Conservation (phyloP, 345 rosid species). For the Barbarea vulgaris region DNA sequence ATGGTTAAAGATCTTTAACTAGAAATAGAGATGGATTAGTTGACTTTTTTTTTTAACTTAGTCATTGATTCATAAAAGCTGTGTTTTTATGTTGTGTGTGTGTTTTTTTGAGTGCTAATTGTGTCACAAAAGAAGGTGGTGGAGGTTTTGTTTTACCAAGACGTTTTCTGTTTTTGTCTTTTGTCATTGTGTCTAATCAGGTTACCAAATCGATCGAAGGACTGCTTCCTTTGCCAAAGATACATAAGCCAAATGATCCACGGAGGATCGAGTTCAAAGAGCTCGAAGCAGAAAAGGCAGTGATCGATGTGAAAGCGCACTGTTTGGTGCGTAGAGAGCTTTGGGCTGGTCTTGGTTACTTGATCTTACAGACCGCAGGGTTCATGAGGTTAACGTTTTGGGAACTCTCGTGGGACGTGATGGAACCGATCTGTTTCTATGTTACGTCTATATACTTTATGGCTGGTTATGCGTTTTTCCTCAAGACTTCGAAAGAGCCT, state of each 20-base stretch:
- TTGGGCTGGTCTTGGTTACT: slow-evolving; percentile 74
- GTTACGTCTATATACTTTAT: slow-evolving; percentile 75
- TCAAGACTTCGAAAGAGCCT: slow-evolving; percentile 83
- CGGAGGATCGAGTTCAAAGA: slow-evolving; percentile 60
- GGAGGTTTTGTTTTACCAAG: slow-evolving; percentile 50
- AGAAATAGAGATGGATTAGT: slow-evolving; percentile 1
- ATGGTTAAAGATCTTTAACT: neutral
- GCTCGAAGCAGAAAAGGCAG: slow-evolving; percentile 57
- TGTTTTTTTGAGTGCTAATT: slow-evolving; percentile 40
- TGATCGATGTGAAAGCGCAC: slow-evolving; percentile 62
- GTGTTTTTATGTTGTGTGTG: slow-evolving; percentile 24
- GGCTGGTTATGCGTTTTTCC: slow-evolving; percentile 83
- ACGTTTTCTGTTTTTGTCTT: slow-evolving; percentile 35
- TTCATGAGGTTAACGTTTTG: slow-evolving; percentile 98
- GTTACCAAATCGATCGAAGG: slow-evolving; percentile 68
- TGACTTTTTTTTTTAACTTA: neutral
- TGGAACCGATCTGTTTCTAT: slow-evolving; percentile 98
- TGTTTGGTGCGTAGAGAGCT: slow-evolving; percentile 69
- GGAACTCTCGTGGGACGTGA: slow-evolving; percentile 98
- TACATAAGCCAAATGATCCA: slow-evolving; percentile 49
- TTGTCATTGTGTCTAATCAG: slow-evolving; percentile 51
- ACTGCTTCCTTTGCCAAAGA: slow-evolving; percentile 57
- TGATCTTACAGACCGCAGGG: slow-evolving; percentile 73
- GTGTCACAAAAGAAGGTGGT: slow-evolving; percentile 35
- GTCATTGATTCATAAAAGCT: slow-evolving; percentile 1